Evolutionary conservation across 192 early-diverging fungal genomes (phyloP).

Genomic region (Umbelopsis isabellina): DNA sequence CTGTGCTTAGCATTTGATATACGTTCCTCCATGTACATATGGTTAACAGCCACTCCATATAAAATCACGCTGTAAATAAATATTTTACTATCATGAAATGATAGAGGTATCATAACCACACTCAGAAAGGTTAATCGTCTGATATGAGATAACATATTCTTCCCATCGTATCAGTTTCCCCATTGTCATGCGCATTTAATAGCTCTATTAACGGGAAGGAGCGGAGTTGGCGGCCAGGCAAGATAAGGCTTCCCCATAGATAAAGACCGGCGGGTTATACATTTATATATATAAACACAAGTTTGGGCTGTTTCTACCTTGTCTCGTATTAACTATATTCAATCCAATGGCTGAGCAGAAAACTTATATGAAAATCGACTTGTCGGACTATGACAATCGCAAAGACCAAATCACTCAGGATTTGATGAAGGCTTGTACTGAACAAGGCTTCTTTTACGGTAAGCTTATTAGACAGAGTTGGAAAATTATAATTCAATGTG

Average conservation of each 20-base stretch:
- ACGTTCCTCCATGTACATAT: not conserved
- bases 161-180: too few species aligned
- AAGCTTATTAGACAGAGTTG: not conserved
- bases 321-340: not conserved
- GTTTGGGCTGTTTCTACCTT: too few species aligned
- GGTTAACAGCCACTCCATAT: conserved; percentile 33
- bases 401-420: conserved; percentile 26
- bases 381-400: conserved; percentile 33
- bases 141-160: not conserved
- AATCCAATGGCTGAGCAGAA: conserved; percentile 1
- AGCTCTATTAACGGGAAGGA: too few species aligned
- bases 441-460: conserved; percentile 41
- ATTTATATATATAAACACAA: too few species aligned
- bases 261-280: too few species aligned
- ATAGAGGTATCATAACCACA: not conserved
- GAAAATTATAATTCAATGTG: not conserved
- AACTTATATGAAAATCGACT: conserved; percentile 31
- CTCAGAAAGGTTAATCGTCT: conserved; percentile 4
- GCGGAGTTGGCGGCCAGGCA: too few species aligned
- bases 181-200: too few species aligned
- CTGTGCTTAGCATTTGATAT: too few species aligned
- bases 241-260: too few species aligned
- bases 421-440: conserved; percentile 30
- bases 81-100: not conserved
- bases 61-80: conserved; percentile 34